Evolutionary conservation across 2,329 filamentous ascomycete species (phyloP).

Genomic region (Zopfia rhizophila): DNA sequence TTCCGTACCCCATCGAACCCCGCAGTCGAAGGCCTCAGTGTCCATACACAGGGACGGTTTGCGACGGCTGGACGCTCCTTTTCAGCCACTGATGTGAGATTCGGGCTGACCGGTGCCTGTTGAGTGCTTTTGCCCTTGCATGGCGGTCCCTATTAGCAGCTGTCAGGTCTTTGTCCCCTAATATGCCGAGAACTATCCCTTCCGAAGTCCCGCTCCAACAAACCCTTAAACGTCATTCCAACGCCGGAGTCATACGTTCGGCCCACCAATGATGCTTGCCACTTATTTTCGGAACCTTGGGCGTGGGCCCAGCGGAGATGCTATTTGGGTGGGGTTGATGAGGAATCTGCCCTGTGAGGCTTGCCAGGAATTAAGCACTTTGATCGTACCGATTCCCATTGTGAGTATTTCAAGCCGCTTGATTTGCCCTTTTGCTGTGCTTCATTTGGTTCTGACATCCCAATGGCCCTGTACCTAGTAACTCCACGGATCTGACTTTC

Average conservation of each 20-base stretch:
- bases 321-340: constrained; percentile 26
- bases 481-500: too few species aligned
- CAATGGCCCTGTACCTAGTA: constrained; percentile 28
- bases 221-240: too few species aligned
- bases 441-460: constrained; percentile 15
- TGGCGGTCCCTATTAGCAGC: too few species aligned
- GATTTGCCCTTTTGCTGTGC: constrained; percentile 35
- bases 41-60: neutral
- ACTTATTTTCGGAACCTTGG: neutral
- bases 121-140: too few species aligned
- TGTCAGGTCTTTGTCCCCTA: too few species aligned
- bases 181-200: too few species aligned
- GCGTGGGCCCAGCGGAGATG: neutral
- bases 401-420: constrained; percentile 29
- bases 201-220: too few species aligned
- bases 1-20: constrained; percentile 20
- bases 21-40: constrained; percentile 12
- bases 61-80: too few species aligned
- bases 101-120: too few species aligned
- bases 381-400: constrained; percentile 32
- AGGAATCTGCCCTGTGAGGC: constrained; percentile 16
- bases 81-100: too few species aligned
- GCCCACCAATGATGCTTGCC: constrained; percentile 8
- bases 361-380: constrained; percentile 28
- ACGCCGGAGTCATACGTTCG: too few species aligned